These are phyloP conservation scores for Sergeia podlipaevii DNA, from an alignment of 208 protist genomes.

Conservation along the genomic window DNA sequence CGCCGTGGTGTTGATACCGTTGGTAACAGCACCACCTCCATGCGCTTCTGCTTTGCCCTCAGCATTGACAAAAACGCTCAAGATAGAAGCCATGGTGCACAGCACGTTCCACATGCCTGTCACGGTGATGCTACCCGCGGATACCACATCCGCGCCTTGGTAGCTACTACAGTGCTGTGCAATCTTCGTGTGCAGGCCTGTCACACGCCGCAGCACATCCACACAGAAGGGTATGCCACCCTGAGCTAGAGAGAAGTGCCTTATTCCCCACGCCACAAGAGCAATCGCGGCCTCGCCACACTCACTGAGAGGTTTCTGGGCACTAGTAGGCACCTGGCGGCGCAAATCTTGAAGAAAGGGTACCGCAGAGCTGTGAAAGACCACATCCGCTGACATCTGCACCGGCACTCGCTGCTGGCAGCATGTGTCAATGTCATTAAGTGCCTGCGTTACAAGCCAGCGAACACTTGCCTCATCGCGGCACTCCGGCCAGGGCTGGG, in stretches of 20 bases:
- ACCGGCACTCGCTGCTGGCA: constrained; percentile 18
- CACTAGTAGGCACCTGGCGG: neutral
- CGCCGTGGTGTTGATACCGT: too few relatives aligned
- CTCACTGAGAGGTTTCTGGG: neutral
- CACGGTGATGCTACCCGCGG: too few relatives aligned
- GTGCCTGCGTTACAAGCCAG: constrained; percentile 52
- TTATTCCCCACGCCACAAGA: constrained; percentile 12
- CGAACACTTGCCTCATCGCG: constrained; percentile 42
- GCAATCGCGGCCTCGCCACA: constrained; percentile 5
- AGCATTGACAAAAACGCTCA: too few relatives aligned
- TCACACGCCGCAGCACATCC: constrained; percentile 6
- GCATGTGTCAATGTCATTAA: constrained; percentile 41
- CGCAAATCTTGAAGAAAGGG: neutral
- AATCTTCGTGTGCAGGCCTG: neutral
- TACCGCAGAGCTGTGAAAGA: constrained; percentile 16
- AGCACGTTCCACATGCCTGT: too few relatives aligned
- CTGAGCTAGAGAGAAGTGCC: constrained; percentile 6
- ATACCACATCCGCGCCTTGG: too few relatives aligned
- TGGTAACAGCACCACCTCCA: too few relatives aligned
- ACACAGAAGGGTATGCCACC: constrained; percentile 14
- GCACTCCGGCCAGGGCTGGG: constrained; percentile 23
- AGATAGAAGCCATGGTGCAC: too few relatives aligned
- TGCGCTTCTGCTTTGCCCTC: too few relatives aligned
- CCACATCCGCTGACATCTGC: constrained; percentile 4
- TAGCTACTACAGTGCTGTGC: too few relatives aligned